Conservation (phyloP, 2,329 filamentous ascomycete genomes). For the Dendryphion nanum region DNA sequence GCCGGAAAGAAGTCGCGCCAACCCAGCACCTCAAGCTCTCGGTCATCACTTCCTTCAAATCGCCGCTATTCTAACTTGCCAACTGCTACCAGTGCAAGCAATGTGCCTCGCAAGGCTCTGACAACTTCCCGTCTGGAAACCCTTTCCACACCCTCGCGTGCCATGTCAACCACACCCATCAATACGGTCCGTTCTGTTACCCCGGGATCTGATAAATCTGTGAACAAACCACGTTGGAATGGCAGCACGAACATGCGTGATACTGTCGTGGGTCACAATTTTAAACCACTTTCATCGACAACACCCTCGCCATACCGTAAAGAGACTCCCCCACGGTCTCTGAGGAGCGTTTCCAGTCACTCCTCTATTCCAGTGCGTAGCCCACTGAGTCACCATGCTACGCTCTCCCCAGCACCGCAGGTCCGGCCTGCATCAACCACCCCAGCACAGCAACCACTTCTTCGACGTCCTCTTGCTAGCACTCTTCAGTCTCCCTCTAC, state of each 20-base stretch:
- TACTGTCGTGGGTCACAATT: slow-evolving; percentile 39
- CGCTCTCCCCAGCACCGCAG: slow-evolving; percentile 18
- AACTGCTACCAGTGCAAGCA: slow-evolving; percentile 17
- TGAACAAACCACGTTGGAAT: slow-evolving; percentile 41
- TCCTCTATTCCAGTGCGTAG: slow-evolving; percentile 37
- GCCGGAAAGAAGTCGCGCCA: slow-evolving; percentile 47
- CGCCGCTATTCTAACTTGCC: slow-evolving; percentile 52
- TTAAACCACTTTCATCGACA: slow-evolving; percentile 35
- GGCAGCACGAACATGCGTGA: slow-evolving; percentile 37
- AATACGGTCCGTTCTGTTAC: slow-evolving; percentile 21
- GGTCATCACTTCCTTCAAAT: slow-evolving; percentile 39
- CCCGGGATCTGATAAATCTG: slow-evolving; percentile 23
- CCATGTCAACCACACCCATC: slow-evolving; percentile 23
- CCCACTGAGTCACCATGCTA: slow-evolving; percentile 26
- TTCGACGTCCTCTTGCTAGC: slow-evolving; percentile 26
- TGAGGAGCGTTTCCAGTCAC: slow-evolving; percentile 30
- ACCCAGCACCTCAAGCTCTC: slow-evolving; percentile 45
- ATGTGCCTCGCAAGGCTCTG: slow-evolving; percentile 22
- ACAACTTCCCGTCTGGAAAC: slow-evolving; percentile 18
- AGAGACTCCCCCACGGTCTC: slow-evolving; percentile 10
- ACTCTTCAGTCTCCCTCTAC: slow-evolving; percentile 32
- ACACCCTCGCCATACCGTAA: slow-evolving; percentile 35
- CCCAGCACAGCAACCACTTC: slow-evolving; percentile 21
- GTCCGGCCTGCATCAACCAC: slow-evolving; percentile 28
- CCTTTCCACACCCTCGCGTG: slow-evolving; percentile 24